Base-by-base conservation (phyloP, 2,329 filamentous ascomycete genomes). In the Hypoxylon rubiginosum region DNA sequence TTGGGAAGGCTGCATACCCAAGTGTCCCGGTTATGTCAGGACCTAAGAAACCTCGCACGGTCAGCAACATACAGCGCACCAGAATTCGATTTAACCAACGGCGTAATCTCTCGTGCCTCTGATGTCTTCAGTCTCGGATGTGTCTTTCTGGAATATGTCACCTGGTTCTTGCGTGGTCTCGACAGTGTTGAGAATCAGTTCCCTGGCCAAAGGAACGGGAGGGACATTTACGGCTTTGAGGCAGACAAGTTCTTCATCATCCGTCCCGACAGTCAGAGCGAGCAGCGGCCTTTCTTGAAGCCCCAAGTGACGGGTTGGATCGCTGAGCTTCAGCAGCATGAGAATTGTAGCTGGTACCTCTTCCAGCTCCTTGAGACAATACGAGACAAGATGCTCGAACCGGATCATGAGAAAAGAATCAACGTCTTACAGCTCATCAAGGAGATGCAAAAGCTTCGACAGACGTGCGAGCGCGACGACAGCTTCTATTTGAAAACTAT, bases 21-120 rank as follows among this genome's bases (percentile, higher is more conserved):
- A 52, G 71, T 75, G 1, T 77, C 77, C 1, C 68, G 74, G 21
- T 79, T 77, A 0, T 64, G 69, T 15, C 66, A 75, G 4, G 19
- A 71, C 11, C 67, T 71, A 1, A 58, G 53, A 6, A 34, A 58
- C 2, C 36, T 69, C 21, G 11, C 60, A 1, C 39, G 28, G 2
- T 71, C 76, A 0, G 75, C 74, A 7, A 80, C 80, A 0, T 83
- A 82, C 26, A 74, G 74, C n/a, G 78, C 80, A 0, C 81, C 81
- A 5, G 81, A 82, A 21, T 74, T 75, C 28, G 74, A 76, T 4
- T 17, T 79, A 0, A 17, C 54, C 0, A 49, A 52, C 4, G 69
- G 67, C 1, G 55, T 50, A 4, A 75, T 81, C 1, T 80, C 76
- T 17, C 75, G 79, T 4, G 66, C 64, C 0, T 79, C 78, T 21